Percentiles rank a stretch among this genome's conserved stretches.
phyloP scores from a whole-genome alignment of 768 basidiomycete genomes.

The Crepidotus variabilis region DNA sequence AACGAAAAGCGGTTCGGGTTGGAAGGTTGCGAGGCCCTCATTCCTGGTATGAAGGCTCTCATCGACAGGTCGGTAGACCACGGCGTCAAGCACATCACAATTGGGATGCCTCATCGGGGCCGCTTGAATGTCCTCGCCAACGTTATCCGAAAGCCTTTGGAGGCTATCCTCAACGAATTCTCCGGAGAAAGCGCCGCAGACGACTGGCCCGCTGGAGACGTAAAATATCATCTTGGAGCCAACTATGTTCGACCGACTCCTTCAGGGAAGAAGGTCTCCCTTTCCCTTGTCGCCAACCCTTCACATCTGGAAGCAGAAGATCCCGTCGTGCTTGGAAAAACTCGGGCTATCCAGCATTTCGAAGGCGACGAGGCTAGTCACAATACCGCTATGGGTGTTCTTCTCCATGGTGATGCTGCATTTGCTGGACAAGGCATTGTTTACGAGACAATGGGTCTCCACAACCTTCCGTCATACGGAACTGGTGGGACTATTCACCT shows the following conservation, averaged over 20 bases:
- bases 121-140: conserved; percentile 97
- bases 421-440: conserved; percentile 98
- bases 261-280: conserved; percentile 94
- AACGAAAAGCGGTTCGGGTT: conserved; percentile 99
- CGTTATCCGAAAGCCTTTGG: conserved; percentile 97
- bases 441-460: conserved; percentile 99
- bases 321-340: conserved; percentile 98
- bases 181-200: conserved; percentile 62
- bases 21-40: conserved; percentile 95
- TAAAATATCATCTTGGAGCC: conserved; percentile 98
- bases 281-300: conserved; percentile 97
- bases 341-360: conserved; percentile 93
- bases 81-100: conserved; percentile 93
- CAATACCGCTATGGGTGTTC: conserved; percentile 87
- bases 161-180: conserved; percentile 98
- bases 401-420: conserved; percentile 97
- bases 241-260: conserved; percentile 99
- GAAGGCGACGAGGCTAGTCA: conserved; percentile 81
- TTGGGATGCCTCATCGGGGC: conserved; percentile 99
- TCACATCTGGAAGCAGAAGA: conserved; percentile 98
- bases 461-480: conserved; percentile 91
- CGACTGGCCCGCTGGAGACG: conserved; percentile 88
- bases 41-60: conserved; percentile 99
- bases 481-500: conserved; percentile 98
- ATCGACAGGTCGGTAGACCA: conserved; percentile 97